phyloP scores from a whole-genome alignment of 495 filamentous ascomycete genomes.

The Pyrenula aspistea region DNA sequence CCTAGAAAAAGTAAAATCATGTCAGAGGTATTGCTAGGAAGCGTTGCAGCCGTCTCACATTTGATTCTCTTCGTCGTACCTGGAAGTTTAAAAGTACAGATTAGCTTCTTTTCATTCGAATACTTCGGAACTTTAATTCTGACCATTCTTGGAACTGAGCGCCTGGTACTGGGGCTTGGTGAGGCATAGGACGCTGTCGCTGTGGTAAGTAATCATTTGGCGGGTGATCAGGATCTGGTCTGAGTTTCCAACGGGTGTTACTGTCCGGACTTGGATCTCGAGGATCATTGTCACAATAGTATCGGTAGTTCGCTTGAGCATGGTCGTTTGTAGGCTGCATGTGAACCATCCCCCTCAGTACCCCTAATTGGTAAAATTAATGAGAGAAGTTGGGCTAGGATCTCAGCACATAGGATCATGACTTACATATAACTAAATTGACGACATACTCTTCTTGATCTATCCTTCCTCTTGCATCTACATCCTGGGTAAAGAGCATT shows the following conservation, averaged over 20 bases:
- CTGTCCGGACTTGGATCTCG: background rate
- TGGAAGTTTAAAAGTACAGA: too few relatives aligned
- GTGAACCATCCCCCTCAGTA: background rate
- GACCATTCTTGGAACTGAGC: background rate
- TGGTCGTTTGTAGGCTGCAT: background rate
- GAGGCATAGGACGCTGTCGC: background rate
- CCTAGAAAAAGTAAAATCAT: background rate
- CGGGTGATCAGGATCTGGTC: background rate
- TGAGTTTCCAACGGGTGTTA: background rate
- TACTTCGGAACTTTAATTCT: too few relatives aligned
- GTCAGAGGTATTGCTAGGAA: background rate
- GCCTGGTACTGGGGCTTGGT: background rate
- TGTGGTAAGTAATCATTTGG: background rate
- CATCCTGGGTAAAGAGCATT: background rate
- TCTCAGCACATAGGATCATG: background rate
- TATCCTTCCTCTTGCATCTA: background rate
- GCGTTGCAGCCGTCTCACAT: background rate
- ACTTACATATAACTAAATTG: background rate
- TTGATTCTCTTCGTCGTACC: background rate
- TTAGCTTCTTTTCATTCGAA: too few relatives aligned
- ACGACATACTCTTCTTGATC: background rate
- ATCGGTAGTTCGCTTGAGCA: background rate
- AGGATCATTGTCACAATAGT: background rate
- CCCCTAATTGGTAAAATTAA: background rate
- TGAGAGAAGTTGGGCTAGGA: background rate